Base-by-base conservation (phyloP, 2,329 filamentous ascomycete species). In the Aspergillus hortae region DNA sequence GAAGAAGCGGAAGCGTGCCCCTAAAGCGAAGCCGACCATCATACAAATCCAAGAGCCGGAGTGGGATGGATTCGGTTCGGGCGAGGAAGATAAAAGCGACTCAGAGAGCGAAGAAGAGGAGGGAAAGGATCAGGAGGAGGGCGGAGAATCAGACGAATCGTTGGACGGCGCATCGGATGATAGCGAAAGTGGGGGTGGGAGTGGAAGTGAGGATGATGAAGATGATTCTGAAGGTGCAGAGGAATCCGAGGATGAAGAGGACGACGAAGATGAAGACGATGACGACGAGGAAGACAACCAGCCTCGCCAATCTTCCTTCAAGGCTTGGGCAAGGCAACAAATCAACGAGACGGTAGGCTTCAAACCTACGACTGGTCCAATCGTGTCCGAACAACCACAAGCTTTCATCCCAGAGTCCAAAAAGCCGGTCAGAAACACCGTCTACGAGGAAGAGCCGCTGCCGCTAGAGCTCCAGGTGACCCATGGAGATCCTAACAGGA, bases 251-350 rank as follows among this genome's bases (percentile, higher is more conserved):
- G 62, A 59, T 0, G 58, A 60, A 0, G 56, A 55, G 1, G 61
- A 65, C 6, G 60, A 42, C 6, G 69, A 73, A 7, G 64, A 71
- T 7, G 69, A 73, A 5, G 60, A 59, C 2, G 73, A 75, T 1
- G 58, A 65, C 1, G 56, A 58, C 1, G 56, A 56, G 4, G 55
- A 60, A 23, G 52, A 47, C 14, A 48, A 51, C 51, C 68, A 59
- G 46, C 68, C 73, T 35, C 67, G 74, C 49, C 67, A 72, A 40
- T 87, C 84, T 2, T 90, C 90, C 0, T 99, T 99, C 79, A 97
- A 97, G 70, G 82, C 87, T 2, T 99, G 94, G 94, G 94, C 94
- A 17, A 85, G 86, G 27, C 84, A 89, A 61, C 88, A 94, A 70
- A 83, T 92, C 52, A 96, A 96, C 62, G 83, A 92, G 61, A 87